Evolutionary conservation across 2,329 filamentous ascomycete species (phyloP).

Genomic region (Biscogniauxia sp.): DNA sequence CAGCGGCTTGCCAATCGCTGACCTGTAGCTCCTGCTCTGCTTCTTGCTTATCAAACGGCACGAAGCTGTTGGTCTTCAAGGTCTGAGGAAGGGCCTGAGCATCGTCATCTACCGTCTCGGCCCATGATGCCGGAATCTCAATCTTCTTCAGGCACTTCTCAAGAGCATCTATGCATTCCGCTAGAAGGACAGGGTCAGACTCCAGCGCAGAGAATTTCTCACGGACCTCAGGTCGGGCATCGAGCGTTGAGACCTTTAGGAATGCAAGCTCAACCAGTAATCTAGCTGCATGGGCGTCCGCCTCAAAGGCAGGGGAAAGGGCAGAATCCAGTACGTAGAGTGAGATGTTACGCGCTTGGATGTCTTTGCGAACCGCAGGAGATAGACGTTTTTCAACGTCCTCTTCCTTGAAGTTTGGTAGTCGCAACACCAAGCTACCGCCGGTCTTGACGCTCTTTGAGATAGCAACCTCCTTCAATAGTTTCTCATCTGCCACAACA

Average conservation of each 20-base stretch:
- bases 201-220: slow-evolving; percentile 64
- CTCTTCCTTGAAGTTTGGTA: slow-evolving; percentile 79
- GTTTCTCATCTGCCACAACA: slow-evolving; percentile 74
- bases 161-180: slow-evolving; percentile 64
- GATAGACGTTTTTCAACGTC: slow-evolving; percentile 87
- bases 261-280: slow-evolving; percentile 79
- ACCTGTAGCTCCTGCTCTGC: slow-evolving; percentile 63
- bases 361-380: slow-evolving; percentile 63
- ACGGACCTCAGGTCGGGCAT: slow-evolving; percentile 59
- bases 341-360: slow-evolving; percentile 67
- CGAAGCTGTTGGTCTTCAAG: slow-evolving; percentile 79
- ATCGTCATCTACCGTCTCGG: slow-evolving; percentile 61
- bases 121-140: slow-evolving; percentile 79
- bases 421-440: slow-evolving; percentile 71
- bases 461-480: slow-evolving; percentile 76
- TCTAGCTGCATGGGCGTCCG: slow-evolving; percentile 59
- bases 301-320: slow-evolving; percentile 64
- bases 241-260: slow-evolving; percentile 70
- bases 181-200: slow-evolving; percentile 47
- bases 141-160: slow-evolving; percentile 69
- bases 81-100: slow-evolving; percentile 56
- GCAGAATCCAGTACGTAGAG: slow-evolving; percentile 75
- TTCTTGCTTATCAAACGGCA: slow-evolving; percentile 73
- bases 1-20: slow-evolving; percentile 76
- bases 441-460: slow-evolving; percentile 66